phyloP scores from a whole-genome alignment of 805 yeast genomes.

The Helenozyma baotianmanensis region DNA sequence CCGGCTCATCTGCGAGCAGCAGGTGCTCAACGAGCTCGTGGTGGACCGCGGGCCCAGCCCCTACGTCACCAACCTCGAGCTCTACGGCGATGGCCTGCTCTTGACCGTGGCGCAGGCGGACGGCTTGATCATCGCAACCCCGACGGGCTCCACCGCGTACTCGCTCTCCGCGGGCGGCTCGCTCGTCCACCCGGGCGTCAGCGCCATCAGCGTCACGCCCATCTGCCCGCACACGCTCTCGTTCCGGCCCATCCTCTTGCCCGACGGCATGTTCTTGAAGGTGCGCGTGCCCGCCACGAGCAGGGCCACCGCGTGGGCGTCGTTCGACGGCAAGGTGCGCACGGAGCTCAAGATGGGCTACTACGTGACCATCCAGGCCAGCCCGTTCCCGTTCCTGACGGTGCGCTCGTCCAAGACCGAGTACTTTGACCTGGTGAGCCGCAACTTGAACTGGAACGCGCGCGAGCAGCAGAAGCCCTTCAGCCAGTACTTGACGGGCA shows the following conservation, averaged over 20 bases:
- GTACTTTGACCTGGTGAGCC: conserved; percentile 76
- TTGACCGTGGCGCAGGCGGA: conserved; percentile 92
- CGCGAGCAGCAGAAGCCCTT: conserved; percentile 86
- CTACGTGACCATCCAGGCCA: conserved; percentile 78
- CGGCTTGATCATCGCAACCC: conserved; percentile 88
- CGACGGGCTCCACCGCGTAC: conserved; percentile 96
- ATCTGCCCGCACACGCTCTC: conserved; percentile 95
- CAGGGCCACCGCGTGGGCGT: conserved; percentile 92
- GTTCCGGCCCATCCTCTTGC: conserved; percentile 85
- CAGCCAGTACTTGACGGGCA: conserved; percentile 53
- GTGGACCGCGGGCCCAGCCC: conserved; percentile 95
- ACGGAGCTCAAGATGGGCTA: conserved; percentile 80
- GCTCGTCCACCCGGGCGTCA: conserved; percentile 88
- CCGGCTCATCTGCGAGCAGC: conserved; percentile 57
- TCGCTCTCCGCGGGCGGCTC: conserved; percentile 95
- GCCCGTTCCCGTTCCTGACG: conserved; percentile 92
- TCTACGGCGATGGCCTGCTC: conserved; percentile 81
- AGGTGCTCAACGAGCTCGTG: conserved; percentile 84
- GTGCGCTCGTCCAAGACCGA: conserved; percentile 71
- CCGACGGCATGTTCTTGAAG: conserved; percentile 84
- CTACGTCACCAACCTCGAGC: conserved; percentile 80
- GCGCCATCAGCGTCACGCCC: conserved; percentile 90
- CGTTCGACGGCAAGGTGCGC: conserved; percentile 90
- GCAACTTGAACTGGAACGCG: conserved; percentile 90
- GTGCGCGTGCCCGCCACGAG: conserved; percentile 76